phyloP scores from a whole-genome alignment of 208 protist genomes.

The Vickermania spadyakhi region DNA sequence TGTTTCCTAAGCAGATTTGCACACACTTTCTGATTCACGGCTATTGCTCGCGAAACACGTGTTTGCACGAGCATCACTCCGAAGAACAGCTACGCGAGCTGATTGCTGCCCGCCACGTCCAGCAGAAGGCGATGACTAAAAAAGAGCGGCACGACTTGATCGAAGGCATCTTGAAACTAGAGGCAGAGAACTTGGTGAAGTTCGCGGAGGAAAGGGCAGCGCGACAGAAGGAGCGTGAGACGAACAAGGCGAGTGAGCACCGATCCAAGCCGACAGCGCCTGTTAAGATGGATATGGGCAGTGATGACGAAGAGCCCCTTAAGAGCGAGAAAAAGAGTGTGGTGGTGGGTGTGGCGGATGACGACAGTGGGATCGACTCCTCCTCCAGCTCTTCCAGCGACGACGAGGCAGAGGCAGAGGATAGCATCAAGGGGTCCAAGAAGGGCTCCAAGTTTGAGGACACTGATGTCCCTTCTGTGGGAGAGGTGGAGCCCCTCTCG shows the following conservation, averaged over 20 bases:
- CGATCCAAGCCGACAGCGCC: neutral
- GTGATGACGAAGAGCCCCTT: neutral
- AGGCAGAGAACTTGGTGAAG: constrained; percentile 38
- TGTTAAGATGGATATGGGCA: neutral
- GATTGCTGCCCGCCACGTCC: constrained; percentile 63
- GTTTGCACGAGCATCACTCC: constrained; percentile 80
- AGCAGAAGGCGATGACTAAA: constrained; percentile 73
- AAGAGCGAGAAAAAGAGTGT: constrained; percentile 1
- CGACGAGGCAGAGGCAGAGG: too few species aligned
- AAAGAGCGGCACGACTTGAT: constrained; percentile 64
- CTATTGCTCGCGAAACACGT: constrained; percentile 70
- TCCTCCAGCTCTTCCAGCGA: neutral
- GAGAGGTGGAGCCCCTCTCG: too few species aligned
- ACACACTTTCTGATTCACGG: constrained; percentile 79
- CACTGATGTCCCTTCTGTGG: neutral
- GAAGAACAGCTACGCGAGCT: constrained; percentile 61
- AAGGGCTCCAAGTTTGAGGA: neutral
- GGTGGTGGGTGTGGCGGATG: constrained; percentile 11
- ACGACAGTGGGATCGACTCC: constrained; percentile 12
- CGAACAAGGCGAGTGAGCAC: neutral
- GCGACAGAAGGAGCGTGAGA: constrained; percentile 18
- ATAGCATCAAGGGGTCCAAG: too few species aligned
- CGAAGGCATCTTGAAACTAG: constrained; percentile 41
- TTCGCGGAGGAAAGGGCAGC: constrained; percentile 30
- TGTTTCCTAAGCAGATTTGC: constrained; percentile 77